Base-by-base conservation (phyloP, 192 early-diverging fungal genomes). In the Gaertneriomyces semiglobifer region DNA sequence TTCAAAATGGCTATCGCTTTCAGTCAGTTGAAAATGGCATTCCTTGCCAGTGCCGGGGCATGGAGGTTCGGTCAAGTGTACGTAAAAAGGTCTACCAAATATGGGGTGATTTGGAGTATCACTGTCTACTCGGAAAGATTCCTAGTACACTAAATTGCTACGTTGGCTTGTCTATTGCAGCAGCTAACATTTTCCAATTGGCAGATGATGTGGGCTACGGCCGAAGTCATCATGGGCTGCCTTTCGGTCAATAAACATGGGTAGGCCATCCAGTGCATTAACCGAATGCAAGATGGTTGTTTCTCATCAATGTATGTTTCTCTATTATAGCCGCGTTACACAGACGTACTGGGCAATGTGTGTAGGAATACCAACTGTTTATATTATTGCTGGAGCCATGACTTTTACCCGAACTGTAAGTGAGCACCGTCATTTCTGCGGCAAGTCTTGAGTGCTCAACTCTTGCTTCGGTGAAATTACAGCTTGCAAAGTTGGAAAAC, bases 11-110 rank as follows among this genome's bases (percentile, higher is more conserved):
- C 54, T 7, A 56, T 56, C 20, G 20, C 20, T 18, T 56, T 56
- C 54, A 18, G 9, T 7, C 54, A 56, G 20, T 16, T 56, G 54
- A 56, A 56, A 56, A 56, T 56, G 54, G 54, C 54, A 8, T 11
- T 56, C 9, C 7, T 56, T 11, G 54, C 9, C 8, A 56, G 54
- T 56, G 54, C 54, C 11, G 54, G 54, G 8, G 54, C 54, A 8
- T 56, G 54, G 54, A 7, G 54, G 54, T 56, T 56, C 20, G 54
- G 54, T 16, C 54, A 56, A 56, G 54, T 56, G 20, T 56, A 16
- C 20, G 20, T 7, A 8, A 11, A 56, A 56, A 56, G 8, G 18
- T 16, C 54, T 10, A 11, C 10, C 54, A 56, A 56, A 56, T 8
- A 8, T 20, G 8, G 10, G 18, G 54, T 56, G 7, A 56, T 56